Evolutionary conservation across 129 eudicot species (phyloP).

Genomic region (Flaveria linearis): DNA sequence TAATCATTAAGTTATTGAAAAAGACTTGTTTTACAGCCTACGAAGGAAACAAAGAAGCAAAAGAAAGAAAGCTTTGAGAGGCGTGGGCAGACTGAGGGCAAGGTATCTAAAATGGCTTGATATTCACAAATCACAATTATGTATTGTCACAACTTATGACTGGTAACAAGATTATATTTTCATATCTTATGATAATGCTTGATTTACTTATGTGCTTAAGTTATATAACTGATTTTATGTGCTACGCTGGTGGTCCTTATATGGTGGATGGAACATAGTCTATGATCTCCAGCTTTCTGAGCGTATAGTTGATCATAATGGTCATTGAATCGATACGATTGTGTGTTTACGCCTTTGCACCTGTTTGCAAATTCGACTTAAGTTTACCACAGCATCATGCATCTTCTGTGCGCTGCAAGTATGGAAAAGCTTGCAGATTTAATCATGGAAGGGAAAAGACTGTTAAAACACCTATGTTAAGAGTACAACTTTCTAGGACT

Average conservation of each 20-base stretch:
- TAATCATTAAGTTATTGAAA: neutral
- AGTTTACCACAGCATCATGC: constrained; percentile 58
- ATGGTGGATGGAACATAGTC: neutral
- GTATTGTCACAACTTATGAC: no score
- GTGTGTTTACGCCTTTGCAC: constrained; percentile 20
- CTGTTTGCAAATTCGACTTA: constrained; percentile 9
- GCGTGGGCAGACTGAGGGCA: constrained; percentile 52
- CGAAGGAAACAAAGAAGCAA: neutral
- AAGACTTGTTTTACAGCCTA: neutral
- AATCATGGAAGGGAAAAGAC: constrained; percentile 51
- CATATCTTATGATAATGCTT: no score
- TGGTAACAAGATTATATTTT: no score
- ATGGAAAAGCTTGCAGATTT: constrained; percentile 74
- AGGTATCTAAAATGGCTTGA: constrained; percentile 44
- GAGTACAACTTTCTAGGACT: constrained; percentile 79
- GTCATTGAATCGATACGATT: neutral
- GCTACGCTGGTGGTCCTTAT: no score
- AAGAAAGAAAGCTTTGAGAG: neutral
- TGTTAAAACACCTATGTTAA: constrained; percentile 33
- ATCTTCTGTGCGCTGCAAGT: constrained; percentile 78
- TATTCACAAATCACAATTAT: neutral
- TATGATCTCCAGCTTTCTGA: neutral
- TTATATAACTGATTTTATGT: no score
- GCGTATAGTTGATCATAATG: neutral
- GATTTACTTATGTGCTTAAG: no score